Conservation (phyloP, 2,329 filamentous ascomycete species). For the Diaporthe ilicicola region DNA sequence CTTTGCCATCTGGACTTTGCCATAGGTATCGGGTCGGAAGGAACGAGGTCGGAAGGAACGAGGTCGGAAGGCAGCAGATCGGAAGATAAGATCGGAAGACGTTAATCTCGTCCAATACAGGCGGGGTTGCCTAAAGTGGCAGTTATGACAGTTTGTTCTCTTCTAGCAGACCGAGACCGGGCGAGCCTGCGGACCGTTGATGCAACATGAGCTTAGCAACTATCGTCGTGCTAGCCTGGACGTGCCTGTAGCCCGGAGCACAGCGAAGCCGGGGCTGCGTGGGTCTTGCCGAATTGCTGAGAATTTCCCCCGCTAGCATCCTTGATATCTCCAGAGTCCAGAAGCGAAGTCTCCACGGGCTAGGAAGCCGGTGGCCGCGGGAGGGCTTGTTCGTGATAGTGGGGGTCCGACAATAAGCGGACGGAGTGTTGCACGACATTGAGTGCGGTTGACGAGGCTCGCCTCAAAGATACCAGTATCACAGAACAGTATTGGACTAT, state of each 20-base stretch:
- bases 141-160: not conserved
- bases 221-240: not conserved
- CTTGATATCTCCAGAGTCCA: not conserved
- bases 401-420: not conserved
- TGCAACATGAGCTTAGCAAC: not conserved
- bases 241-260: not conserved
- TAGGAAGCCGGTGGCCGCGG: not conserved
- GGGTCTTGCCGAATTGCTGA: slow-evolving; percentile 5
- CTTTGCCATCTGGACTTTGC: not conserved
- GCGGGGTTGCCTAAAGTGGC: not conserved
- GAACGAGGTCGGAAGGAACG: not conserved
- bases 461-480: not conserved
- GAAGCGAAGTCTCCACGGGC: slow-evolving; percentile 1
- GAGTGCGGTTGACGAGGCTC: not conserved
- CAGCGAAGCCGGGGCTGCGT: slow-evolving; percentile 7
- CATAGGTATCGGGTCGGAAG: not conserved
- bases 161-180: not conserved
- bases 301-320: slow-evolving; percentile 12
- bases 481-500: not conserved
- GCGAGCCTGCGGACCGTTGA: not conserved
- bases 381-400: not conserved
- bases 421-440: not conserved
- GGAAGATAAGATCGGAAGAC: not conserved
- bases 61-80: not conserved
- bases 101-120: not conserved